A percentile compares a stretch with the other conserved stretches of the same genome.
These are phyloP conservation scores for Diplotaxis tenuifolia DNA, from an alignment of 345 rosid species.

Conservation along the genomic window DNA sequence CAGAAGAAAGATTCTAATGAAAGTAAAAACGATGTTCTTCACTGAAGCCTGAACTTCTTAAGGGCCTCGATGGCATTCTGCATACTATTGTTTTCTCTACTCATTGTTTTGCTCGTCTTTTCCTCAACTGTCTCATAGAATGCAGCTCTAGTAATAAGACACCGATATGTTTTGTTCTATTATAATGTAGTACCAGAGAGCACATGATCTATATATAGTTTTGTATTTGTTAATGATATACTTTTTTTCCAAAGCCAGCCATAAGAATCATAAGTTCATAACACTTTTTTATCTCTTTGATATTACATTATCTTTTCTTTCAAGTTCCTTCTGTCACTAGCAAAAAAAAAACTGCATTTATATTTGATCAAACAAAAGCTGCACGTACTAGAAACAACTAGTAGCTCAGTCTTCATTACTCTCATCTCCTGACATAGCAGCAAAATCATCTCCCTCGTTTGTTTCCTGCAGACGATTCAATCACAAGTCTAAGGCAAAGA, in stretches of 20 bases:
- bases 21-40: too few relatives aligned
- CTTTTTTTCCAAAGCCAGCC: not conserved
- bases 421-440: conserved; percentile 51
- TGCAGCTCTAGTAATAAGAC: conserved; percentile 70
- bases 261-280: not conserved
- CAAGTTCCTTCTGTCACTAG: not conserved
- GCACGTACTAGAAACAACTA: not conserved
- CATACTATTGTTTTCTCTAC: conserved; percentile 50
- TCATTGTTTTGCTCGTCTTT: conserved; percentile 43
- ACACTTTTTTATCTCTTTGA: not conserved
- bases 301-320: not conserved
- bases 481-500: not conserved
- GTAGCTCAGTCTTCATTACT: conserved; percentile 38
- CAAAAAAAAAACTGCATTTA: not conserved
- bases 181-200: not conserved
- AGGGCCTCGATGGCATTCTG: conserved; percentile 60
- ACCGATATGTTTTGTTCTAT: conserved; percentile 46
- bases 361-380: not conserved
- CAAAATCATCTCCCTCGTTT: conserved; percentile 46
- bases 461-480: conserved; percentile 45
- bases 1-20: too few relatives aligned
- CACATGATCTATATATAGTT: not conserved
- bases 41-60: conserved; percentile 25
- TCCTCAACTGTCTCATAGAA: conserved; percentile 81
- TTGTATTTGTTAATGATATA: not conserved